These are phyloP conservation scores for Endocladia muricata DNA, from an alignment of 31 red algal genomes.

Conservation along the genomic window DNA sequence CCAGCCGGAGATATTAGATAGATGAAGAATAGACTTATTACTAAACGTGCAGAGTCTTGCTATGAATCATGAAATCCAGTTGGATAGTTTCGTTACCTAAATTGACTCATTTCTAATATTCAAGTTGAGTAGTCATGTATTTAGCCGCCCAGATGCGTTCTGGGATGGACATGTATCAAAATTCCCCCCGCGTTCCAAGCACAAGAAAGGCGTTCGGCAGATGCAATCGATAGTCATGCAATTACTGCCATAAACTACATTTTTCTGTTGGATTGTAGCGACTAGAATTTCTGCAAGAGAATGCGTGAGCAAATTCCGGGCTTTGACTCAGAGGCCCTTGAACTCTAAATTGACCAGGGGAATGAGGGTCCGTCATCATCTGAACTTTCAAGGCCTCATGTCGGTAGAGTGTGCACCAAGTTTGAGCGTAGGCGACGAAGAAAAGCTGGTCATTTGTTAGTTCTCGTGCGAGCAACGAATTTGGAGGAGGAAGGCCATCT, in stretches of 20 bases:
- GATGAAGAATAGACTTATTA: too few species aligned
- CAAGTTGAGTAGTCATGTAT: too few species aligned
- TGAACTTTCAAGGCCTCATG: slow-evolving; percentile 58
- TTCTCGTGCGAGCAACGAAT: slow-evolving; percentile 62
- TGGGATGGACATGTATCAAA: too few species aligned
- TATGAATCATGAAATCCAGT: too few species aligned
- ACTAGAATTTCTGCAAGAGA: slow-evolving; percentile 61
- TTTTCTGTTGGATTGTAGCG: slow-evolving; percentile 63
- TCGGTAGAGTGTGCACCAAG: slow-evolving; percentile 73
- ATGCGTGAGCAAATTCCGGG: slow-evolving; percentile 69
- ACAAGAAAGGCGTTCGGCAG: too few species aligned
- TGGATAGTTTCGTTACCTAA: too few species aligned
- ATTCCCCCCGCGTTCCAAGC: too few species aligned
- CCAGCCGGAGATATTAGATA: too few species aligned
- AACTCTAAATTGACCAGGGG: slow-evolving; percentile 83
- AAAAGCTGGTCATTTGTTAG: slow-evolving; percentile 83
- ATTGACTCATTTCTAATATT: too few species aligned
- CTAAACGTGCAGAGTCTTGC: too few species aligned
- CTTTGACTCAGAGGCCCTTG: slow-evolving; percentile 81
- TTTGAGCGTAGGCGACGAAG: slow-evolving; percentile 93
- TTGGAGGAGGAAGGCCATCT: slow-evolving; percentile 64
- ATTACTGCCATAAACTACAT: slow-evolving; percentile 57
- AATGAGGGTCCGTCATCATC: slow-evolving; percentile 86
- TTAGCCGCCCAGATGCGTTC: too few species aligned
- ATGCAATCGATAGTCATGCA: too few species aligned